These are phyloP conservation scores for Takashimella koratensis DNA, from an alignment of 1,284 basidiomycete species.

Conservation along the genomic window DNA sequence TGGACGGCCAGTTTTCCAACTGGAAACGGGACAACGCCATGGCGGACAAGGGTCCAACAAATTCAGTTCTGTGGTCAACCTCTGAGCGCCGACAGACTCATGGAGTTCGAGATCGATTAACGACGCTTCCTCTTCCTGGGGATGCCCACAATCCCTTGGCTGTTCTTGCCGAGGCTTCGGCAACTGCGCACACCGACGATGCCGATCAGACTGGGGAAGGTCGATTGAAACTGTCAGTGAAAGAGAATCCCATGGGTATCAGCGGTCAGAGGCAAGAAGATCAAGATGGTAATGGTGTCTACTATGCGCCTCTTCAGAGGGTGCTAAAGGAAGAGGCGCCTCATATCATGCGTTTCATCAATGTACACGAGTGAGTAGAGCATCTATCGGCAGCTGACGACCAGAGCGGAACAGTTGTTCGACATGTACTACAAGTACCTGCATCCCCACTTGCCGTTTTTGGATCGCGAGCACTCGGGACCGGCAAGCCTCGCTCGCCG, in stretches of 20 bases:
- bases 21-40: neutral
- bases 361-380: slow-evolving; percentile 23
- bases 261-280: neutral
- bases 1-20: neutral
- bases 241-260: neutral
- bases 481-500: slow-evolving; percentile 27
- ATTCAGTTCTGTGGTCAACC: neutral
- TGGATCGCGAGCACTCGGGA: slow-evolving; percentile 23
- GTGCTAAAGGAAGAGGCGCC: slow-evolving; percentile 28
- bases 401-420: slow-evolving; percentile 31
- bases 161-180: slow-evolving; percentile 27
- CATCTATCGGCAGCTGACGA: neutral
- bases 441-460: slow-evolving; percentile 32
- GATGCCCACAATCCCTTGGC: slow-evolving; percentile 29
- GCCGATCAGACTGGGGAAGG: neutral
- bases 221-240: neutral
- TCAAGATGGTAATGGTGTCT: slow-evolving; percentile 4
- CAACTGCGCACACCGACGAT: slow-evolving; percentile 3
- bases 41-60: neutral
- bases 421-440: slow-evolving; percentile 26
- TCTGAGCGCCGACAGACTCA: neutral
- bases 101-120: slow-evolving; percentile 10
- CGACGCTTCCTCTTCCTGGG: slow-evolving; percentile 30
- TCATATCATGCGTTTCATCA: slow-evolving; percentile 31
- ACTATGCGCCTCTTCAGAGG: slow-evolving; percentile 26